Evolutionary conservation across 2,329 filamentous ascomycete genomes (phyloP).

Genomic region (Coniochaeta ligniaria): DNA sequence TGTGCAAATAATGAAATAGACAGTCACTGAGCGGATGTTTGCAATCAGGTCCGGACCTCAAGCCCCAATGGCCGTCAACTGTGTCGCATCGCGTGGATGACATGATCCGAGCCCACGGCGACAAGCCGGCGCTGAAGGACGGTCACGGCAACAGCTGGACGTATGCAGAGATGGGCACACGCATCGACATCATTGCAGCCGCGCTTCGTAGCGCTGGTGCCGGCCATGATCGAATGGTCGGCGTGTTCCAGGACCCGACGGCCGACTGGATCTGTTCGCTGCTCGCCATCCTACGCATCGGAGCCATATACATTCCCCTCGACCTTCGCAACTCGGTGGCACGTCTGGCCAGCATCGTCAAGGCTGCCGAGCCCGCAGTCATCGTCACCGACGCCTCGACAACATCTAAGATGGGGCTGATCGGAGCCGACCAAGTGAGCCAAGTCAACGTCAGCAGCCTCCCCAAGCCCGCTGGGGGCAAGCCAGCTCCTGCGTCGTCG

Average conservation of each 20-base stretch:
- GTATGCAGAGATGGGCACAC: slow-evolving; percentile 25
- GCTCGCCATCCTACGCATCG: slow-evolving; percentile 31
- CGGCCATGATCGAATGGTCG: slow-evolving; percentile 19
- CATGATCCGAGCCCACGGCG: slow-evolving; percentile 12
- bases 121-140: slow-evolving; percentile 13
- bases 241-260: slow-evolving; percentile 30
- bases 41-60: slow-evolving; percentile 8
- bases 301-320: slow-evolving; percentile 31
- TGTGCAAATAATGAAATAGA: no score
- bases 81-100: slow-evolving; percentile 26
- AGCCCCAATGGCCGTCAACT: slow-evolving; percentile 24
- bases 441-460: not conserved
- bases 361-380: slow-evolving; percentile 17
- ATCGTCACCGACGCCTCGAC: slow-evolving; percentile 6
- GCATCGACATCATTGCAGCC: slow-evolving; percentile 14
- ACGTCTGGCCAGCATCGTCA: slow-evolving; percentile 22
- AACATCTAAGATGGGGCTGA: slow-evolving; percentile 17
- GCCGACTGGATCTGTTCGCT: slow-evolving; percentile 27
- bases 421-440: slow-evolving; percentile 7
- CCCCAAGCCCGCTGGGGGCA: no score
- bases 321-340: slow-evolving; percentile 23
- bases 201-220: slow-evolving; percentile 15
- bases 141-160: slow-evolving; percentile 16
- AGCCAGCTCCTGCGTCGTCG: no score
- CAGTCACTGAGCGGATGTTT: no score